Percentiles rank a stretch among this genome's conserved stretches.
Conservation (phyloP, 2,329 filamentous ascomycete species). For the Colletotrichum horii region DNA sequence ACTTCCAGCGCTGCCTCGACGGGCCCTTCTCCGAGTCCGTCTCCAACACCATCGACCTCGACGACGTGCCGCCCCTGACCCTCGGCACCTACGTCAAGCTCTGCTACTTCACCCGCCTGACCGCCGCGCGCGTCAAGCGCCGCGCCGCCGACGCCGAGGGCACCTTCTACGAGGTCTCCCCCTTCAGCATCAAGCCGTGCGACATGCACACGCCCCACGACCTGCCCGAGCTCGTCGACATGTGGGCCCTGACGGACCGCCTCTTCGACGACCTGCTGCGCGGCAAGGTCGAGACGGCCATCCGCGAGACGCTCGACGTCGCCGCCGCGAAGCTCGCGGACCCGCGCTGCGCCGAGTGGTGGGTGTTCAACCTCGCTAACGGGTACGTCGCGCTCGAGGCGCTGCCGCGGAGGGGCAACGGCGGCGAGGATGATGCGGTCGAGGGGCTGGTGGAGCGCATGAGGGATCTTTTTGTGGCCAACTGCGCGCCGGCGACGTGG, state of each 20-base stretch:
- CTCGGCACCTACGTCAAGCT: constrained; percentile 19
- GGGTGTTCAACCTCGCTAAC: constrained; percentile 9
- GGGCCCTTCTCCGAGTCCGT: constrained; percentile 6
- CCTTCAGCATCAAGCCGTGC: constrained; percentile 16
- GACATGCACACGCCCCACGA: constrained; percentile 15
- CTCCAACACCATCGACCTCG: constrained; percentile 13
- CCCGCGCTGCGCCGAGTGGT: constrained; percentile 7
- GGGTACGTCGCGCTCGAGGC: constrained; percentile 3
- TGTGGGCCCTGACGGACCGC: constrained; percentile 17
- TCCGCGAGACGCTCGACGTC: constrained; percentile 14
- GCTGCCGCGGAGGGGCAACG: neutral
- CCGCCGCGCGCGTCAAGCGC: constrained; percentile 10
- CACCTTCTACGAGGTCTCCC: constrained; percentile 10
- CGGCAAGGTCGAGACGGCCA: constrained; percentile 9
- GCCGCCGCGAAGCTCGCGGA: neutral
- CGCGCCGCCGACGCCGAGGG: constrained; percentile 6
- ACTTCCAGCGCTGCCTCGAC: constrained; percentile 17
- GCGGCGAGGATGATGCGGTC: neutral
- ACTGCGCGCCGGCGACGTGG: constrained; percentile 4
- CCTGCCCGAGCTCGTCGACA: constrained; percentile 9
- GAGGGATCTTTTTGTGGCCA: neutral
- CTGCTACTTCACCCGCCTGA: constrained; percentile 17
- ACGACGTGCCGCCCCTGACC: constrained; percentile 1
- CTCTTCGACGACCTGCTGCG: constrained; percentile 13
- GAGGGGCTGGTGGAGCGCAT: neutral